Conservation (phyloP, 2,329 filamentous ascomycete species). For the Stagonosporopsis cucurbitacearum region DNA sequence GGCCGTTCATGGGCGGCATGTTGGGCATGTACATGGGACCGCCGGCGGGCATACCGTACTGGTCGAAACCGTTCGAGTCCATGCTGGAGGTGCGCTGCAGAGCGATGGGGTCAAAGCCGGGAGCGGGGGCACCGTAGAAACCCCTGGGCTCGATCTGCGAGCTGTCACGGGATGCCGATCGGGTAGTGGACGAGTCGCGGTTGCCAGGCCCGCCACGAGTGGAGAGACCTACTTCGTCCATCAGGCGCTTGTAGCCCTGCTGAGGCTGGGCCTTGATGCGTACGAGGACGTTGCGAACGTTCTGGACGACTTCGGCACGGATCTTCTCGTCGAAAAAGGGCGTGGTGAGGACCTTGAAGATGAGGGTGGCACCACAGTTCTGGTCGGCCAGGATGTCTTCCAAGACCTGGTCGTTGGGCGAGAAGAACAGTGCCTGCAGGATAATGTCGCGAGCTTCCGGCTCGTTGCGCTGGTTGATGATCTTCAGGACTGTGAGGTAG, state of each 20-base stretch:
- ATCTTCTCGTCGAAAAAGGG: conserved; percentile 96
- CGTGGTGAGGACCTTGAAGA: conserved; percentile 98
- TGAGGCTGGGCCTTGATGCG: conserved; percentile 91
- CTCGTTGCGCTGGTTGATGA: conserved; percentile 97
- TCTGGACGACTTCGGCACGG: conserved; percentile 86
- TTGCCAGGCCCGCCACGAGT: conserved; percentile 54
- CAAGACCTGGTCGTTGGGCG: conserved; percentile 80
- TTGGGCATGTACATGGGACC: conserved; percentile 46
- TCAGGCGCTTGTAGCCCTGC: conserved; percentile 96
- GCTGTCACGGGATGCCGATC: conserved; percentile 48
- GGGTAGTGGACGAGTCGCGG: conserved; percentile 46
- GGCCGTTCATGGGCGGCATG: conserved; percentile 50
- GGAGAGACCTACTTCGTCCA: conserved; percentile 96
- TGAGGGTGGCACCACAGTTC: conserved; percentile 89
- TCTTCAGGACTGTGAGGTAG: conserved; percentile 94
- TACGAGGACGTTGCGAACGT: conserved; percentile 85
- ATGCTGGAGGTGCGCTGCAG: conserved; percentile 57
- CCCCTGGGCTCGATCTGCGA: conserved; percentile 42
- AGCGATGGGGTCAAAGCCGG: conserved; percentile 51
- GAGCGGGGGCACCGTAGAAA: conserved; percentile 46
- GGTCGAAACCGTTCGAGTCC: conserved; percentile 57
- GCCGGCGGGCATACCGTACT: conserved; percentile 49
- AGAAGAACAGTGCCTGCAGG: conserved; percentile 90
- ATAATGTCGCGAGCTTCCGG: conserved; percentile 89
- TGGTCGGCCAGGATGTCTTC: conserved; percentile 92